Conservation (phyloP, 179 eudicot genomes). For the Beta macrorhiza region DNA sequence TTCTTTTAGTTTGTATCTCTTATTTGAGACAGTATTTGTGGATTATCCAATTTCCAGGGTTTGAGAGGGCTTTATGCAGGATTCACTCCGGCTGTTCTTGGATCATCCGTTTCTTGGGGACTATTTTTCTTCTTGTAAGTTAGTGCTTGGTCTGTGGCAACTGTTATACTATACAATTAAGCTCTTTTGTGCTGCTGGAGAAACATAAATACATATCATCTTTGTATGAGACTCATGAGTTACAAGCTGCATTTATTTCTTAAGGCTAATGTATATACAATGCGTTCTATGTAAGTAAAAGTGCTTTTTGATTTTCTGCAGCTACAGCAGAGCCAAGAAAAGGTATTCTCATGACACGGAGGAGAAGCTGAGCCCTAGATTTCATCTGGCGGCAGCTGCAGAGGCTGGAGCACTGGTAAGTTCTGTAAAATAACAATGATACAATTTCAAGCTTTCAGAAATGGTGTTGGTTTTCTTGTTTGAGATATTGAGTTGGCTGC, state of each 20-base stretch:
- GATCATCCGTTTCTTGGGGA: slow-evolving; percentile 97
- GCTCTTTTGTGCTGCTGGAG: not conserved
- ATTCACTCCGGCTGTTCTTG: slow-evolving; percentile 86
- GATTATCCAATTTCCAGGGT: slow-evolving; percentile 47
- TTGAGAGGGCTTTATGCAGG: slow-evolving; percentile 95
- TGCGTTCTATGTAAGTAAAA: not conserved
- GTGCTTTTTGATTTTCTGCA: slow-evolving; percentile 24
- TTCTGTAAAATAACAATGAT: slow-evolving; percentile 19
- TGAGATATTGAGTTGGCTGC: not conserved
- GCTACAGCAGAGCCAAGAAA: slow-evolving; percentile 90
- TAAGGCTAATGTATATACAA: not conserved
- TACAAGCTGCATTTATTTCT: not conserved
- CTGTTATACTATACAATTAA: not conserved
- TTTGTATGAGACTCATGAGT: not conserved
- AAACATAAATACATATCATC: not conserved
- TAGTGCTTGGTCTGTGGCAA: not conserved
- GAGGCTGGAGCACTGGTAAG: slow-evolving; percentile 97
- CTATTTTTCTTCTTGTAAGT: slow-evolving; percentile 93
- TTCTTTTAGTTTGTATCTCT: not conserved
- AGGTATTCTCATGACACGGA: slow-evolving; percentile 55
- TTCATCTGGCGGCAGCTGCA: slow-evolving; percentile 94
- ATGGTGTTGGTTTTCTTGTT: not conserved
- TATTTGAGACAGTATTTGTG: not conserved
- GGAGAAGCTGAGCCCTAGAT: slow-evolving; percentile 64
- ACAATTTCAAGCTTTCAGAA: not conserved